Evolutionary conservation across 108 stramenopile species (phyloP).

Genomic region (Stephanodiscus triporus): DNA sequence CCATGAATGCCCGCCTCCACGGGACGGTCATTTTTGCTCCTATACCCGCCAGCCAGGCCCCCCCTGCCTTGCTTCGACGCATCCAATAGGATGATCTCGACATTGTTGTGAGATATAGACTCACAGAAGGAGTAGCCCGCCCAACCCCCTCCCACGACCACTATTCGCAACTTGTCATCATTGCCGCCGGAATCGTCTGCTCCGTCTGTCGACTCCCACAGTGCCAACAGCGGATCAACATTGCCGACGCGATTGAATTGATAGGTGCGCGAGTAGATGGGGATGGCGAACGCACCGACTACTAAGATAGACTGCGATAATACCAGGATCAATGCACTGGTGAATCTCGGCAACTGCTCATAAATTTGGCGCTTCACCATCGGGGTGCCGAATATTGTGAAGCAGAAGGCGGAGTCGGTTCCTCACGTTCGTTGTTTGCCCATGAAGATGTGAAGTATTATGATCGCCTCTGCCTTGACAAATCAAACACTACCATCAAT

Average conservation of each 20-base stretch:
- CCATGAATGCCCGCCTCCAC: constrained; percentile 90
- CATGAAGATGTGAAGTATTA: too few species aligned
- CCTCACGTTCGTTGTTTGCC: too few species aligned
- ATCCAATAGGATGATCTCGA: constrained; percentile 70
- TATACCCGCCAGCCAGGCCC: constrained; percentile 73
- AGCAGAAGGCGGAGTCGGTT: too few species aligned
- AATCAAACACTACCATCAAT: too few species aligned
- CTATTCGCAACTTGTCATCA: constrained; percentile 43
- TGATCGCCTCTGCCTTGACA: too few species aligned
- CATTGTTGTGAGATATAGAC: constrained; percentile 41
- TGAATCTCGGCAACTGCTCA: too few species aligned
- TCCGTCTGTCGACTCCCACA: not conserved
- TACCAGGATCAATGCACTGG: not conserved
- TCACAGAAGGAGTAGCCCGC: constrained; percentile 69
- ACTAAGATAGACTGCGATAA: not conserved
- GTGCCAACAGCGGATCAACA: not conserved
- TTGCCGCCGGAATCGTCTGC: not conserved
- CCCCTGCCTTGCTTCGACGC: constrained; percentile 69
- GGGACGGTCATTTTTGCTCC: constrained; percentile 50
- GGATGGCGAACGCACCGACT: not conserved
- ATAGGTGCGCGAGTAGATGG: not conserved
- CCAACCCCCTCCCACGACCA: constrained; percentile 84
- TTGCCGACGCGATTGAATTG: not conserved
- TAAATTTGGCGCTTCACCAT: too few species aligned
- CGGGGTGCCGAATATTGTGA: too few species aligned